Evolutionary conservation across 352 stramenopile species (phyloP).

Genomic region (Globisporangium yorkense): DNA sequence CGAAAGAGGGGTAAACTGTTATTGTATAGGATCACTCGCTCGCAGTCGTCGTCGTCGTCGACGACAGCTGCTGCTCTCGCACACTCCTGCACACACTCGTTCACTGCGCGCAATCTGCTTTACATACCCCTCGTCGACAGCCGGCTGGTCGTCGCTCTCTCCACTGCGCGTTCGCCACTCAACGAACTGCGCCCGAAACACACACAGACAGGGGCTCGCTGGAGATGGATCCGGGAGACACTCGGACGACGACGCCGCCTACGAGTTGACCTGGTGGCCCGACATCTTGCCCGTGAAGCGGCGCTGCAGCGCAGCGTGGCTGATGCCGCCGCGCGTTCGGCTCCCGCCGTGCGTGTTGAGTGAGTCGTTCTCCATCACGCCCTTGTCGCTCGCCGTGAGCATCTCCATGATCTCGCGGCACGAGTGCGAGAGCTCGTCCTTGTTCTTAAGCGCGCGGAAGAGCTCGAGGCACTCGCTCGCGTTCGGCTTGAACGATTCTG

Average conservation of each 20-base stretch:
- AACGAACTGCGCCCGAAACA: not conserved
- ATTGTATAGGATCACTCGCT: slow-evolving; percentile 2
- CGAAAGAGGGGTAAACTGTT: not conserved
- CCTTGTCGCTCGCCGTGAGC: slow-evolving; percentile 53
- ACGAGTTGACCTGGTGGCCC: slow-evolving; percentile 37
- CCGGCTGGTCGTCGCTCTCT: not conserved
- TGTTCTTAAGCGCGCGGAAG: slow-evolving; percentile 72
- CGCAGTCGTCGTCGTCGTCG: not conserved
- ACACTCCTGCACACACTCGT: no score
- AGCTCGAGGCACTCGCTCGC: slow-evolving; percentile 64
- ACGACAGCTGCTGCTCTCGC: not conserved
- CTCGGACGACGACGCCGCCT: not conserved
- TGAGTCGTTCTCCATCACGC: slow-evolving; percentile 62
- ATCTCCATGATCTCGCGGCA: slow-evolving; percentile 78
- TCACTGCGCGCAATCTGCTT: not conserved
- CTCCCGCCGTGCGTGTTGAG: slow-evolving; percentile 59
- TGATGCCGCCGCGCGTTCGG: slow-evolving; percentile 56
- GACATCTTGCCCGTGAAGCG: slow-evolving; percentile 85
- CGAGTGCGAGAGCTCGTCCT: slow-evolving; percentile 62
- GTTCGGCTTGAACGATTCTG: slow-evolving; percentile 23
- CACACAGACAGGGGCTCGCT: not conserved
- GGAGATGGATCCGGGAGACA: not conserved
- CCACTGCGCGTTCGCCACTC: not conserved
- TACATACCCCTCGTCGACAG: not conserved
- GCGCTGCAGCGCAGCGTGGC: slow-evolving; percentile 67